phyloP scores from a whole-genome alignment of 768 basidiomycete genomes.

The Rhodocollybia butyracea region DNA sequence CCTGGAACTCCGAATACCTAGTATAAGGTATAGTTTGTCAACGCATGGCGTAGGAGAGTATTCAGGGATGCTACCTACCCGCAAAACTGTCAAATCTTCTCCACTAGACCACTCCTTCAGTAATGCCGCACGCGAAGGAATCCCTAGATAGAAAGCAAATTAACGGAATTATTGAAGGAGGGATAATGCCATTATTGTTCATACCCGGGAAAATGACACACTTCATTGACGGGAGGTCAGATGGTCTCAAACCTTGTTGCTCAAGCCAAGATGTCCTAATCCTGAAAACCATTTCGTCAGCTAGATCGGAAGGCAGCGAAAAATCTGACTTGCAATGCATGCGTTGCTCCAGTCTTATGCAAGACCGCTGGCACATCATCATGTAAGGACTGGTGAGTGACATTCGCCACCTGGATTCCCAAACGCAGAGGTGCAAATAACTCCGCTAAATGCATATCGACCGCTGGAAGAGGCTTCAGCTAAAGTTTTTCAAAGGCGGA shows the following conservation, averaged over 20 bases:
- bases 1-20: constrained; percentile 7
- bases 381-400: not conserved
- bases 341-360: not conserved
- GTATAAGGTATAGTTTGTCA: not conserved
- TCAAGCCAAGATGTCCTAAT: constrained; percentile 1
- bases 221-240: not conserved
- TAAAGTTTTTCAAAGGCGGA: no score
- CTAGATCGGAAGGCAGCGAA: no score
- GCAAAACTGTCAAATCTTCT: not conserved
- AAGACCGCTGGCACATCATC: not conserved
- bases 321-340: constrained; percentile 4
- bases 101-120: not conserved
- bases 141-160: not conserved
- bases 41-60: not conserved
- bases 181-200: not conserved
- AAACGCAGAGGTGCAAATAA: constrained; percentile 4
- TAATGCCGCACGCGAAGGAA: not conserved
- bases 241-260: constrained; percentile 1
- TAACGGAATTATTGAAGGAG: not conserved
- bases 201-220: constrained; percentile 3
- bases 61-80: not conserved
- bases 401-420: not conserved
- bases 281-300: not conserved
- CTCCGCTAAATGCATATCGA: not conserved
- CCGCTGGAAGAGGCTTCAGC: not conserved